Evolutionary conservation across 2,329 filamentous ascomycete genomes (phyloP), one percentile per base, ranked within the genome.

Genomic region (Nigrospora osmanthi): DNA sequence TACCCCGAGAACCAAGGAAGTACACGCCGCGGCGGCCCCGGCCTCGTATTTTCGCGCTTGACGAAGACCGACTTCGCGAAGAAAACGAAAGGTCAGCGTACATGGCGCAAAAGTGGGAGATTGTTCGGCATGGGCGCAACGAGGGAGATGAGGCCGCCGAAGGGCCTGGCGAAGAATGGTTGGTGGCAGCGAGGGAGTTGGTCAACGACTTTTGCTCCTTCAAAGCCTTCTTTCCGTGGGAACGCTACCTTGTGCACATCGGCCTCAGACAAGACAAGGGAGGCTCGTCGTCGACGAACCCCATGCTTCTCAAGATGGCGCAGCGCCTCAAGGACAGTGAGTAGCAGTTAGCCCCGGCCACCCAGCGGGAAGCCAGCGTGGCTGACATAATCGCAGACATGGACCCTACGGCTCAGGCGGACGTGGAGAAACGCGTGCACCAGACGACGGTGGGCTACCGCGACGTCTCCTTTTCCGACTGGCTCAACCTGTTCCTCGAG

Each of bases 401-500:
- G 32, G 64, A 63, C 11, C 62, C 63, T 12, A 23, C 40, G 14
- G 52, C 58, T 31, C 64, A 62, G 11, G 47, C 56, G 2, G 55
- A 61, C 11, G 53, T 56, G 16, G 55, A 61, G 19, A 59, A 54
- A 13, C 58, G 53, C 40, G 53, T 50, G 16, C 52, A 56, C 15
- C 58, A 53, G 30, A 49, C 58, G 35, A 55, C 61, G 6, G 59
- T 65, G 38, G 65, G 70, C 16, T 70, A 71, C 43, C 83, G 88
- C 52, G 86, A 85, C 9, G 87, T 97, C 39, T 71, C 81, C 0
- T 95, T 97, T 58, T 73, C 83, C 47, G 76, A 81, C 39, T 98
- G 93, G 93, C 76, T 96, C 3, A 87, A 94, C 53, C 75, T 95
- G 1, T 95, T 98, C 59, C 76, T 94, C 33, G 87, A 93, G 57